These are phyloP conservation scores for Mycena rebaudengoi DNA, from an alignment of 768 basidiomycete species.

Conservation along the genomic window DNA sequence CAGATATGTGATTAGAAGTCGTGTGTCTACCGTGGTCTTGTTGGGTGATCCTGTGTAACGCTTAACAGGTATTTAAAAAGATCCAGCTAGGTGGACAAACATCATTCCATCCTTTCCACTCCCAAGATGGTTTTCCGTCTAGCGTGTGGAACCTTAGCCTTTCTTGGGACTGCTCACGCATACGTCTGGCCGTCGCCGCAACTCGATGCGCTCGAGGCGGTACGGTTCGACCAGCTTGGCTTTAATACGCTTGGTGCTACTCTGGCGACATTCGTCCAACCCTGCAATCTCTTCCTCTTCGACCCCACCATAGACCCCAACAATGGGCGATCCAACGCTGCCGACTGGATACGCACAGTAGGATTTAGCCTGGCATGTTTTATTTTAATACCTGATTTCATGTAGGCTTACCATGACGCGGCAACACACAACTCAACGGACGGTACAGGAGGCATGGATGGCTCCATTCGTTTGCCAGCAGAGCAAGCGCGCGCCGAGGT, in stretches of 20 bases:
- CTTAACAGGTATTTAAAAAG: slow-evolving; percentile 7
- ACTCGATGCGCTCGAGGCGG: slow-evolving; percentile 14
- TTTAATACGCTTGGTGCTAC: not conserved
- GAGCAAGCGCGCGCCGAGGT: not conserved
- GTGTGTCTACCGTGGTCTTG: not conserved
- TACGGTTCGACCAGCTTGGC: slow-evolving; percentile 7
- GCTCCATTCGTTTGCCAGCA: not conserved
- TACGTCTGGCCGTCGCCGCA: slow-evolving; percentile 12
- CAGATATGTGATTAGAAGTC: slow-evolving; percentile 4
- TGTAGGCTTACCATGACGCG: slow-evolving; percentile 2
- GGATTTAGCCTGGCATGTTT: not conserved
- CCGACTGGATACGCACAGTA: slow-evolving; percentile 13
- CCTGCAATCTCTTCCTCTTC: slow-evolving; percentile 5
- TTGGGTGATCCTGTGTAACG: slow-evolving; percentile 2
- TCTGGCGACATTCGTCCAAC: slow-evolving; percentile 1
- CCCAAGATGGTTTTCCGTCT: slow-evolving; percentile 5
- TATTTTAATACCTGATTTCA: not conserved
- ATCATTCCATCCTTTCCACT: not conserved
- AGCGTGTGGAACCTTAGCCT: not conserved
- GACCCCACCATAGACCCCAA: not conserved
- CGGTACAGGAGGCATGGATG: slow-evolving; percentile 1
- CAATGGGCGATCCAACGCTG: not conserved
- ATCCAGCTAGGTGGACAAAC: not conserved
- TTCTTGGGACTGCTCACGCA: not conserved
- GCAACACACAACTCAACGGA: not conserved